Evolutionary conservation across 441 rosid genomes (phyloP), one percentile per base, ranked within the genome.

Genomic region (Viola pubescens): DNA sequence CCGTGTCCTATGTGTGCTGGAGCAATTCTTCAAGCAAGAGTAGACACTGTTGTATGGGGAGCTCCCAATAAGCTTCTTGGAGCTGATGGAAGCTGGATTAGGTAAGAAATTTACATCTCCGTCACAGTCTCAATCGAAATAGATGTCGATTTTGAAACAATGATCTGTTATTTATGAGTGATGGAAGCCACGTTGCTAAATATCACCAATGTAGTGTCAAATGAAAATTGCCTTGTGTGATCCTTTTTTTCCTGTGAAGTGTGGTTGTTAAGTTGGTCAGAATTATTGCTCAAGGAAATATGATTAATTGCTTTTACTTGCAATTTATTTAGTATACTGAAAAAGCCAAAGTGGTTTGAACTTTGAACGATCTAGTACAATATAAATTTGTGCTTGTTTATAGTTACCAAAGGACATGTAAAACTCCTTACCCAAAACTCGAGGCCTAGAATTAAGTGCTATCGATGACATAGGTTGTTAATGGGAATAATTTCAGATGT

Each of bases 1-100:
- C 97, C 99, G 1, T 94, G 97, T 54, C 86, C 97, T 11, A 90
- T 94, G 96, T 94, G 99, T 76, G 99, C 97, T 64, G 99, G 99
- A 66, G 99, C 99, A 64, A 86, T 90, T 66, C 97, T 94, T 74
- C 99, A 89, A 79, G 91, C 97, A 57, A 83, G 97, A 68, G 79
- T 92, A 4, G 75, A 86, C 66, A 81, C 84, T 61, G 83, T 94
- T 56, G 96, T 94, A 34, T 90, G 97, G 97, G 97, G 95, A 72
- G 96, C 99, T 77, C 97, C 99, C 46, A 94, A 94, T 75, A 94
- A 83, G 79, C 97, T 88, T 74, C 94, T 90, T 56, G 99, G 99
- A 73, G 96, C 97, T 45, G 97, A 94, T 67, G 99, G 99, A 56
- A 90, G 97, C 78, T 88, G 97, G 96, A 79, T 94, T 55, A 86